phyloP scores from a whole-genome alignment of 345 rosid genomes.

The Mallotus nudiflorus region DNA sequence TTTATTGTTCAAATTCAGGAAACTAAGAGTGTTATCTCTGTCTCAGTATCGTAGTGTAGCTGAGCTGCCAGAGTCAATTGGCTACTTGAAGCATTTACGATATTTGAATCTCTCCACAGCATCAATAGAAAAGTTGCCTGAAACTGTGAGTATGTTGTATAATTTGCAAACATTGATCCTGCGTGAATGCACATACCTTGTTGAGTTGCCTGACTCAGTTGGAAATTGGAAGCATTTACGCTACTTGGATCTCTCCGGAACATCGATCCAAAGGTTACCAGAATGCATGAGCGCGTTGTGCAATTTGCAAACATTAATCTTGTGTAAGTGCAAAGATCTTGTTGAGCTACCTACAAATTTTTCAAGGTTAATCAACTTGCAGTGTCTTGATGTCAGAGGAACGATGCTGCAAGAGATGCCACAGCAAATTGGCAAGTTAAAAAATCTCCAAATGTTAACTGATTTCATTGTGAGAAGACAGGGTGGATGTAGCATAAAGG shows the following conservation, averaged over 20 bases:
- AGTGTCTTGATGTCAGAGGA: conserved; percentile 1
- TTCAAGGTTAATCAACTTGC: conserved; percentile 4
- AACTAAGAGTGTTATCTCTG: background rate
- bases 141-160: background rate
- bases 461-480: background rate
- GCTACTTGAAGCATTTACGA: conserved; percentile 9
- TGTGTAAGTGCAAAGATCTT: conserved; percentile 1
- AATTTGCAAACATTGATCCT: conserved; percentile 6
- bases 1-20: background rate
- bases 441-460: conserved; percentile 1
- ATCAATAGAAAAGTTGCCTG: conserved; percentile 7
- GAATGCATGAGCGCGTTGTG: background rate
- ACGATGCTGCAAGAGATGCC: conserved; percentile 13
- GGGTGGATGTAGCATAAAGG: conserved; percentile 1
- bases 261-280: conserved; percentile 4
- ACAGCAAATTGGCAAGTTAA: background rate
- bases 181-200: conserved; percentile 1
- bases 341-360: background rate
- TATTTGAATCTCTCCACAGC: conserved; percentile 11
- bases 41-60: conserved; percentile 13
- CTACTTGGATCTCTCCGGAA: conserved; percentile 11
- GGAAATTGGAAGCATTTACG: conserved; percentile 5
- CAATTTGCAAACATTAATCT: conserved; percentile 9
- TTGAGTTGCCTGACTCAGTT: conserved; percentile 1
- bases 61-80: conserved; percentile 2